phyloP scores from a whole-genome alignment of 2,329 filamentous ascomycete genomes.

The Ceratocystis alfenasii region DNA sequence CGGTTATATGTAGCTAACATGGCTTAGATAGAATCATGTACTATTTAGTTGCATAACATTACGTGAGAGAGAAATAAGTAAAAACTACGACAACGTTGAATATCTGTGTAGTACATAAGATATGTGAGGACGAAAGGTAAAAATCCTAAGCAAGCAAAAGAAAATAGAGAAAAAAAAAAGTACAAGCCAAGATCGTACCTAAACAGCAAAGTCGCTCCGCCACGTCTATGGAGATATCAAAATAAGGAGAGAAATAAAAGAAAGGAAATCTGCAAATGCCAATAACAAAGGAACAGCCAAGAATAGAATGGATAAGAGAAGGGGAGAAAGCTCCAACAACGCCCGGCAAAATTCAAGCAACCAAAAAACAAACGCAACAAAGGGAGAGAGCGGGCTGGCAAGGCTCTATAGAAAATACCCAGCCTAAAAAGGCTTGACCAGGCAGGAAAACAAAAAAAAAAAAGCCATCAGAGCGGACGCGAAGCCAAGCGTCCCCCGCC shows the following conservation, averaged over 20 bases:
- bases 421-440: no score
- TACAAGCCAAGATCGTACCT: neutral
- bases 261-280: neutral
- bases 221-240: constrained; percentile 11
- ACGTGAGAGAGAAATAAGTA: no score
- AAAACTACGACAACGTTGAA: no score
- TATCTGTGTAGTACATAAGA: neutral
- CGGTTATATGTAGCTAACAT: no score
- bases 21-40: no score
- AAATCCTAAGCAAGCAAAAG: neutral
- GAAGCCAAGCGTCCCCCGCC: neutral
- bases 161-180: neutral
- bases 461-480: neutral
- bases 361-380: no score
- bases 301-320: neutral
- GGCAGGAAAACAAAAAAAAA: neutral
- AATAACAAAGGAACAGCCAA: neutral
- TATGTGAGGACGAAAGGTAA: no score
- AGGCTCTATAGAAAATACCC: no score
- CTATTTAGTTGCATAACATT: no score
- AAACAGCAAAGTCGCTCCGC: neutral
- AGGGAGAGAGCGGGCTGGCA: no score
- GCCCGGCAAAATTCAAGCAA: no score
- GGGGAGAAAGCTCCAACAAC: no score
- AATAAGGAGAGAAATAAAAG: constrained; percentile 4